A percentile compares a stretch with the other conserved stretches of the same genome.
phyloP scores from a whole-genome alignment of 495 filamentous ascomycete species.

The Penicillium parvum region DNA sequence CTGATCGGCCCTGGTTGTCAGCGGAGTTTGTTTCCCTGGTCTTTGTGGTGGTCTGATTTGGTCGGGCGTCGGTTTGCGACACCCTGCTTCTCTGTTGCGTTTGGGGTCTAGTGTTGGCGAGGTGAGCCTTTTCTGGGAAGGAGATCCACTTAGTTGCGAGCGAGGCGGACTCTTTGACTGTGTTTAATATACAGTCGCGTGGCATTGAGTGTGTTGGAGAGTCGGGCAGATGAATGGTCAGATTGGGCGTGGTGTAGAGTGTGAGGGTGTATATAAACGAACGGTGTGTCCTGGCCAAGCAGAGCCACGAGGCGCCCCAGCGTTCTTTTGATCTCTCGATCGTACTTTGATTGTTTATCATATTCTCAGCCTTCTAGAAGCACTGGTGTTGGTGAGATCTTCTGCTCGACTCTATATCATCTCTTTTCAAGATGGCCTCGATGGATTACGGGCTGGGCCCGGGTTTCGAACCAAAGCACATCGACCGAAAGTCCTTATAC shows the following conservation, averaged over 20 bases:
- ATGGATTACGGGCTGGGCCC: constrained; percentile 16
- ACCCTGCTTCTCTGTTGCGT: background rate
- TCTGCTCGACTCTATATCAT: background rate
- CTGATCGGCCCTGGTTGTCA: constrained; percentile 9
- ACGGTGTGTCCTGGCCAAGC: constrained; percentile 7
- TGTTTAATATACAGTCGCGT: background rate
- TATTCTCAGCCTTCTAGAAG: constrained; percentile 1
- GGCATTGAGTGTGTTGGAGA: background rate
- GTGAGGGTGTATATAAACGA: constrained; percentile 14
- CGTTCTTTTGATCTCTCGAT: constrained; percentile 3
- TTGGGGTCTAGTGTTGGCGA: constrained; percentile 6
- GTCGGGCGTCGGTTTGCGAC: background rate
- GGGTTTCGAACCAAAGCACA: constrained; percentile 43
- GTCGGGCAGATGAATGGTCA: background rate
- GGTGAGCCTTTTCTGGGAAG: constrained; percentile 6
- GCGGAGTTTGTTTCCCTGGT: background rate
- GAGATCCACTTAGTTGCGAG: constrained; percentile 4
- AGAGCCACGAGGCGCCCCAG: constrained; percentile 18
- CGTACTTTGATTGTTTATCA: background rate
- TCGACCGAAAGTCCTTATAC: constrained; percentile 66
- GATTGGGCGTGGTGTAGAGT: too few relatives aligned
- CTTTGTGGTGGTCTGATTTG: constrained; percentile 17
- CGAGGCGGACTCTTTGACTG: constrained; percentile 4
- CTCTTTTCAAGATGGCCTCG: too few relatives aligned
- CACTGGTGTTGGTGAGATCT: background rate